A percentile compares a stretch with the other conserved stretches of the same genome.
These are phyloP conservation scores for Candida berthetii DNA, from an alignment of 805 yeast genomes.

Conservation along the genomic window DNA sequence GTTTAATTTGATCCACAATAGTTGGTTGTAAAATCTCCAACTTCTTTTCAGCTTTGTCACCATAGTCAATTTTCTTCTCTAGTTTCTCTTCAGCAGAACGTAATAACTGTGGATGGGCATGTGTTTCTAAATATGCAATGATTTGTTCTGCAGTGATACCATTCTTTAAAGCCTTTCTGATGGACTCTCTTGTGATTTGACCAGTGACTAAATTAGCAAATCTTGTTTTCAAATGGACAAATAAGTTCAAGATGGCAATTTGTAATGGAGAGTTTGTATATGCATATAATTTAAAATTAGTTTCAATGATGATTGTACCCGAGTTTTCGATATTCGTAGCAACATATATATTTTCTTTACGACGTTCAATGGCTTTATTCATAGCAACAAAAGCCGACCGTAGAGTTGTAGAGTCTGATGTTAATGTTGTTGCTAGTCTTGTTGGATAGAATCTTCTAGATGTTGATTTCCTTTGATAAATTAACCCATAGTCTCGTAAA, in stretches of 20 bases:
- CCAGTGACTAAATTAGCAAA: constrained; percentile 93
- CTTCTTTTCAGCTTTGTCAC: constrained; percentile 36
- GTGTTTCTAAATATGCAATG: constrained; percentile 79
- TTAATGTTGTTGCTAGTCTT: constrained; percentile 79
- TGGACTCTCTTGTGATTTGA: constrained; percentile 86
- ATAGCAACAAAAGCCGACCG: constrained; percentile 72
- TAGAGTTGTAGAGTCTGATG: constrained; percentile 72
- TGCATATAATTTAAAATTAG: constrained; percentile 89
- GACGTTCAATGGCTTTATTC: constrained; percentile 51
- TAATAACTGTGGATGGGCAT: constrained; percentile 91
- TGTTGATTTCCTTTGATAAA: constrained; percentile 58
- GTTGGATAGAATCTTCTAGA: constrained; percentile 81
- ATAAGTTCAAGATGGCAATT: constrained; percentile 84
- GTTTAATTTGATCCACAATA: constrained; percentile 89
- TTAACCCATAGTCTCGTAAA: constrained; percentile 84
- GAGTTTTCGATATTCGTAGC: constrained; percentile 19
- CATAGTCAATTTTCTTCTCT: constrained; percentile 60
- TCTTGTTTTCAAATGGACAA: constrained; percentile 79
- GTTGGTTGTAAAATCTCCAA: constrained; percentile 82
- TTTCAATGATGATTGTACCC: constrained; percentile 85
- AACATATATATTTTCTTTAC: constrained; percentile 14
- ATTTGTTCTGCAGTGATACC: constrained; percentile 97
- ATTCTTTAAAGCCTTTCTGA: constrained; percentile 72
- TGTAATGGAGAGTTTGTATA: constrained; percentile 93
- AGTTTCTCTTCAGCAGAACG: constrained; percentile 63